phyloP scores from a whole-genome alignment of 805 yeast species.

The Spathaspora hagerdaliae region DNA sequence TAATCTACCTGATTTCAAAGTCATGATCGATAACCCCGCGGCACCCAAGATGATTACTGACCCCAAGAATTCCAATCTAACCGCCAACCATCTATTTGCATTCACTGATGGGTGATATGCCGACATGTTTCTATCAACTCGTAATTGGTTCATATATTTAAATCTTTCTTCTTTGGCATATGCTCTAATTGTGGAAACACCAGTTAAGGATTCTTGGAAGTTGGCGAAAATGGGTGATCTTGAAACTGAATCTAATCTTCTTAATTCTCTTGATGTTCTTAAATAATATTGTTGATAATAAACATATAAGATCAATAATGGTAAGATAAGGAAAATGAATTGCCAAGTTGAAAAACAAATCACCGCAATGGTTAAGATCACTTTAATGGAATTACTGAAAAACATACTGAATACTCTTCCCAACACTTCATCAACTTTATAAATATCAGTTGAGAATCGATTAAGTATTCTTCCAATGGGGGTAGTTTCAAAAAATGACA shows the following conservation, averaged over 20 bases:
- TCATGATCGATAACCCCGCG: conserved; percentile 73
- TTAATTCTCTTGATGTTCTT: conserved; percentile 74
- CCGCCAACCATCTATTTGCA: conserved; percentile 97
- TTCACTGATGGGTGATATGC: conserved; percentile 91
- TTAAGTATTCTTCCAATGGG: conserved; percentile 91
- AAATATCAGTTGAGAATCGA: conserved; percentile 87
- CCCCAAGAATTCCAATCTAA: conserved; percentile 87
- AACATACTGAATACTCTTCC: conserved; percentile 72
- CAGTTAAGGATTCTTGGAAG: conserved; percentile 77
- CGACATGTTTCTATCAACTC: conserved; percentile 82
- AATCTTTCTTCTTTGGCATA: conserved; percentile 65
- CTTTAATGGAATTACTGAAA: conserved; percentile 56
- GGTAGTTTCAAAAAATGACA: conserved; percentile 93
- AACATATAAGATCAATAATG: conserved; percentile 61
- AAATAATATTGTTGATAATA: conserved; percentile 75
- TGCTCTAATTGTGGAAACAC: conserved; percentile 73
- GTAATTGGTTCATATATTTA: conserved; percentile 56
- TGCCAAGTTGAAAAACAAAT: conserved; percentile 88
- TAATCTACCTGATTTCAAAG: conserved; percentile 63
- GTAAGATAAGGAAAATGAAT: conserved; percentile 66
- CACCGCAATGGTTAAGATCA: conserved; percentile 71
- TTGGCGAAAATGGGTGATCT: conserved; percentile 80
- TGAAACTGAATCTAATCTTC: conserved; percentile 77
- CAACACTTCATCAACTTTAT: conserved; percentile 76
- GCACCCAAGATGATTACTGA: conserved; percentile 83